A percentile compares a stretch with the other conserved stretches of the same genome.
Conservation (phyloP, 495 filamentous ascomycete species). For the Penicillium soppii region DNA sequence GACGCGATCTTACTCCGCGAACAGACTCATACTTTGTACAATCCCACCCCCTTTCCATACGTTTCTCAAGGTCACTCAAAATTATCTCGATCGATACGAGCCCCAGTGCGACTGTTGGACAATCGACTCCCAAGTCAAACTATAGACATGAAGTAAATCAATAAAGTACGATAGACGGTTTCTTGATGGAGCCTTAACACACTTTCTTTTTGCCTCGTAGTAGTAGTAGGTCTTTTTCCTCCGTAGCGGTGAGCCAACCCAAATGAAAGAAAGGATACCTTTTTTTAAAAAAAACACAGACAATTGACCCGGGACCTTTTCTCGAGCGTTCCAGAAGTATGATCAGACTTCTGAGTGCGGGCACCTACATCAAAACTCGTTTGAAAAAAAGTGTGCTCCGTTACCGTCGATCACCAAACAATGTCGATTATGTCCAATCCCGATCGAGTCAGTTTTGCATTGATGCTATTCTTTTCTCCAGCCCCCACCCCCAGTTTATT, state of each 20-base stretch:
- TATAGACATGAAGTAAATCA: neutral
- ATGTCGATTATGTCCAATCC: neutral
- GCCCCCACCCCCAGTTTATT: conserved; percentile 5
- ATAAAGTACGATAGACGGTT: neutral
- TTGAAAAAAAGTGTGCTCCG: no score
- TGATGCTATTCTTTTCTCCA: neutral
- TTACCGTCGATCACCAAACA: neutral
- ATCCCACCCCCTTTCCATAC: neutral
- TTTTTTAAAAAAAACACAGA: neutral
- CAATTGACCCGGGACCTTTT: neutral
- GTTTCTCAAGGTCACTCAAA: neutral
- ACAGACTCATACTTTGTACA: conserved; percentile 1
- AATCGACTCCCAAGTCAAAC: neutral
- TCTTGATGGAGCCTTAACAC: neutral
- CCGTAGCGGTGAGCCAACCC: conserved; percentile 5
- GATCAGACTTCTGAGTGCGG: neutral
- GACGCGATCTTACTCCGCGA: conserved; percentile 3
- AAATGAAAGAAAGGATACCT: neutral
- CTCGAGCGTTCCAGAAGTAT: conserved; percentile 3
- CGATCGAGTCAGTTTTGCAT: conserved; percentile 2
- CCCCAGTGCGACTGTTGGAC: neutral
- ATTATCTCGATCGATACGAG: conserved; percentile 5
- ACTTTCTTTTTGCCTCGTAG: neutral
- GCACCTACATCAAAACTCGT: neutral
- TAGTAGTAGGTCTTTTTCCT: neutral